Conservation (phyloP, 805 yeast species). For the Nakazawaea populi region DNA sequence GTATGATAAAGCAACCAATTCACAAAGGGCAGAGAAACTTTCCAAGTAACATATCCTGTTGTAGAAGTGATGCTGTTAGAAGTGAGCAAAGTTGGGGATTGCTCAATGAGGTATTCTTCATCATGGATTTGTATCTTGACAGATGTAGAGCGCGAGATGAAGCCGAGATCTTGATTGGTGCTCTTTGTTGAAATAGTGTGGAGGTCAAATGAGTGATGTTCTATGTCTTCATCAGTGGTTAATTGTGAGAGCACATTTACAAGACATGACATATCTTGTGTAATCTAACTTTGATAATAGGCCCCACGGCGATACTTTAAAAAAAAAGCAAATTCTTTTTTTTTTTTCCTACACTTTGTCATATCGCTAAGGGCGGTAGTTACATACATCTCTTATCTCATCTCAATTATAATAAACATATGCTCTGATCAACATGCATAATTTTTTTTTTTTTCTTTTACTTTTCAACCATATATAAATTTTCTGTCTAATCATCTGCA, state of each 20-base stretch:
- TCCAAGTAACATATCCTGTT: constrained; percentile 66
- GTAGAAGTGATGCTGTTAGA: constrained; percentile 33
- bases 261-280: background rate
- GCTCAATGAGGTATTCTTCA: constrained; percentile 21
- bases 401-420: too few species aligned
- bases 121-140: constrained; percentile 15
- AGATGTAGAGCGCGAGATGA: constrained; percentile 16
- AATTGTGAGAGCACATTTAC: background rate
- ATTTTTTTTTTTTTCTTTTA: too few species aligned
- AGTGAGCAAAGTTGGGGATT: constrained; percentile 26
- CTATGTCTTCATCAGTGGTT: constrained; percentile 13
- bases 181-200: constrained; percentile 15
- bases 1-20: constrained; percentile 43
- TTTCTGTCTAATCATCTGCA: background rate
- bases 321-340: too few species aligned
- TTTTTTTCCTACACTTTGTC: too few species aligned
- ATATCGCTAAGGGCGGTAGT: too few species aligned
- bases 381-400: too few species aligned
- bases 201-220: constrained; percentile 23
- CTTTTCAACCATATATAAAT: too few species aligned
- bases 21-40: constrained; percentile 38
- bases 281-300: too few species aligned
- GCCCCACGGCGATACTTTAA: too few species aligned
- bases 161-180: constrained; percentile 18
- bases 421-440: too few species aligned